These are phyloP conservation scores for Colletotrichum agaves DNA, from an alignment of 2,329 filamentous ascomycete species.

Conservation along the genomic window DNA sequence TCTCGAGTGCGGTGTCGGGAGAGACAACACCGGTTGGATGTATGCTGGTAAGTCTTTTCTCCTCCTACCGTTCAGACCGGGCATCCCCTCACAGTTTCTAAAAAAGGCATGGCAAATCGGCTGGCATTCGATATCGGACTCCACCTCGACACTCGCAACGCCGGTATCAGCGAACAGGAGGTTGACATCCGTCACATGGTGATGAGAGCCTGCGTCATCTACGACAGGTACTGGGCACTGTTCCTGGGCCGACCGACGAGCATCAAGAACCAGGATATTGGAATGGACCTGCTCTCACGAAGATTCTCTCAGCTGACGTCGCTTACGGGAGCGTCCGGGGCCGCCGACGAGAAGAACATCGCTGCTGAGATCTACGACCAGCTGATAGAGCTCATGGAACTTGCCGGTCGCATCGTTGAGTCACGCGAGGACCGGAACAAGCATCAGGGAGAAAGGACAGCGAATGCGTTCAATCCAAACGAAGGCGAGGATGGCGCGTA, in stretches of 20 bases:
- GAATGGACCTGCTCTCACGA: slow-evolving; percentile 58
- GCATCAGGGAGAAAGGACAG: slow-evolving; percentile 42
- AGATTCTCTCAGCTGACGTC: slow-evolving; percentile 56
- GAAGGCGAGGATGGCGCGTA: slow-evolving; percentile 58
- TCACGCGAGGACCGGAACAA: slow-evolving; percentile 49
- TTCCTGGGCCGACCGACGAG: slow-evolving; percentile 63
- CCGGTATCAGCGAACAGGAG: slow-evolving; percentile 57
- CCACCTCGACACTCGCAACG: slow-evolving; percentile 56
- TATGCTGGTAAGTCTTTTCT: slow-evolving; percentile 55
- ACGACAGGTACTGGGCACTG: slow-evolving; percentile 66
- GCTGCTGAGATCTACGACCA: slow-evolving; percentile 59
- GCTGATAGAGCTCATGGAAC: slow-evolving; percentile 65
- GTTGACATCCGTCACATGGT: slow-evolving; percentile 61
- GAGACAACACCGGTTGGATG: slow-evolving; percentile 66
- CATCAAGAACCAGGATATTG: slow-evolving; percentile 64
- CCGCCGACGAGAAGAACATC: slow-evolving; percentile 40
- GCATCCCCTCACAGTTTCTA: slow-evolving; percentile 9
- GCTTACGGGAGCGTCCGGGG: slow-evolving; percentile 45
- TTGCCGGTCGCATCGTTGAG: slow-evolving; percentile 63
- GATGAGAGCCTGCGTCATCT: slow-evolving; percentile 62
- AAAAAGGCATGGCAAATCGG: slow-evolving; percentile 55
- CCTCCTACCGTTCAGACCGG: slow-evolving; percentile 41
- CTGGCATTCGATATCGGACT: slow-evolving; percentile 60
- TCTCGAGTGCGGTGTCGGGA: slow-evolving; percentile 63
- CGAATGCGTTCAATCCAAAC: slow-evolving; percentile 44